These are phyloP conservation scores for Knufia fluminis DNA, from an alignment of 2,329 filamentous ascomycete species.

Conservation along the genomic window DNA sequence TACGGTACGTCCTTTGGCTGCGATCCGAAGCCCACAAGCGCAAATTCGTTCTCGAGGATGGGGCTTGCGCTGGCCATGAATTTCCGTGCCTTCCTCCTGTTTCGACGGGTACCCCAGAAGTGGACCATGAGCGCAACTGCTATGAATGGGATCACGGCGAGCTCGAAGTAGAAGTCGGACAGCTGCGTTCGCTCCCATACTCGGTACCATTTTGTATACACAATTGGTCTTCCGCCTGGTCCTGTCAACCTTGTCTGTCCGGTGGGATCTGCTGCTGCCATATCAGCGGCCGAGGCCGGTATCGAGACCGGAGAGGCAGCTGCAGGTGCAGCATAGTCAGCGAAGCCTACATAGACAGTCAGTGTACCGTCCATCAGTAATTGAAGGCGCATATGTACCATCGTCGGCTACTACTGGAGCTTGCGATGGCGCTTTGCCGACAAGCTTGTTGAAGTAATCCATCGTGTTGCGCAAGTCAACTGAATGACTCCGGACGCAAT, in stretches of 20 bases:
- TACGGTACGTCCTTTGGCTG: constrained; percentile 36
- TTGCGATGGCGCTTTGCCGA: constrained; percentile 22
- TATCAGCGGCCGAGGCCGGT: constrained; percentile 37
- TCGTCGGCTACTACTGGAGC: constrained; percentile 21
- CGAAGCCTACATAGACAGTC: constrained; percentile 59
- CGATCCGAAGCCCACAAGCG: constrained; percentile 69
- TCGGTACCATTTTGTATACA: constrained; percentile 94
- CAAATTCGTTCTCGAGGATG: constrained; percentile 69
- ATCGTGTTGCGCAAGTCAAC: constrained; percentile 16
- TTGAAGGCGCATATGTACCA: constrained; percentile 14
- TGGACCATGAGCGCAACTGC: constrained; percentile 67
- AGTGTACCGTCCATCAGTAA: constrained; percentile 9
- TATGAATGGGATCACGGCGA: constrained; percentile 68
- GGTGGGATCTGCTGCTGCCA: constrained; percentile 37
- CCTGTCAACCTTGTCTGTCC: constrained; percentile 22
- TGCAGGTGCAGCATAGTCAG: constrained; percentile 66
- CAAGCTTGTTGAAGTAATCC: constrained; percentile 24
- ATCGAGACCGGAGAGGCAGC: constrained; percentile 32
- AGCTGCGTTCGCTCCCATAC: constrained; percentile 82
- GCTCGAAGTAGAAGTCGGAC: constrained; percentile 80
- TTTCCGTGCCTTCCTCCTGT: constrained; percentile 66
- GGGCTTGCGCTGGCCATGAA: constrained; percentile 72
- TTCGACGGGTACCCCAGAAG: constrained; percentile 68
- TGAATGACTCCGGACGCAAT: constrained; percentile 14
- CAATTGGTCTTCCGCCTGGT: constrained; percentile 43